A percentile compares a stretch with the other conserved stretches of the same genome.
phyloP scores from a whole-genome alignment of 495 filamentous ascomycete species.

The Glonium stellatum region DNA sequence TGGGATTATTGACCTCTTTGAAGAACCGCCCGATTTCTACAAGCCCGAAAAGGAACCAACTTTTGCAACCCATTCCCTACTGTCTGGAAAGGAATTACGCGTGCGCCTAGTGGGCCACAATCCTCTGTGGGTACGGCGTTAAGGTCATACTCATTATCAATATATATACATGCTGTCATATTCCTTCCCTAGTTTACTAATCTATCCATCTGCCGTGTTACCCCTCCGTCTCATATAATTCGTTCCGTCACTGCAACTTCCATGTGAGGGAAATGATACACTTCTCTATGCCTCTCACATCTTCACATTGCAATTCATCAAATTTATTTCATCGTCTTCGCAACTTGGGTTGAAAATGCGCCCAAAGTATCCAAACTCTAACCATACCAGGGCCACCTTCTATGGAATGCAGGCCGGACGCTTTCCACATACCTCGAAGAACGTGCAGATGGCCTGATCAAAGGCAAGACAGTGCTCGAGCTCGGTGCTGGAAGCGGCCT shows the following conservation, averaged over 20 bases:
- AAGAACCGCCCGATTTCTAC: constrained; percentile 73
- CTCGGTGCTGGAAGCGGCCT: constrained; percentile 86
- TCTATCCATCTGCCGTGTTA: neutral
- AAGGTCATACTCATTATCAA: neutral
- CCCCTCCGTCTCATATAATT: neutral
- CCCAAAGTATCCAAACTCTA: neutral
- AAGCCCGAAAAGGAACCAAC: constrained; percentile 63
- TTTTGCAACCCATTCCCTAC: constrained; percentile 59
- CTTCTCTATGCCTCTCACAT: neutral
- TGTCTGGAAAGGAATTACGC: constrained; percentile 56
- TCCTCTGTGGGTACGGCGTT: constrained; percentile 66
- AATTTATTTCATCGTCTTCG: neutral
- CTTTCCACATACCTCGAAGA: constrained; percentile 71
- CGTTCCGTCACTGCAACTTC: neutral
- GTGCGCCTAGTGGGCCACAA: constrained; percentile 83
- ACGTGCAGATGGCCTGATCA: constrained; percentile 48
- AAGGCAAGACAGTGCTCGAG: constrained; percentile 65
- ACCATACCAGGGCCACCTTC: constrained; percentile 60
- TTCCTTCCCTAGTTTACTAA: neutral
- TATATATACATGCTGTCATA: neutral
- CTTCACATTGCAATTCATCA: neutral
- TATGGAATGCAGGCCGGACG: constrained; percentile 81
- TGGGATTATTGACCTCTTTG: constrained; percentile 52
- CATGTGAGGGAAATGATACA: neutral
- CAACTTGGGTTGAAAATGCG: neutral